Evolutionary conservation across 2,329 filamentous ascomycete genomes (phyloP).

Genomic region (Chaetomium globosum): DNA sequence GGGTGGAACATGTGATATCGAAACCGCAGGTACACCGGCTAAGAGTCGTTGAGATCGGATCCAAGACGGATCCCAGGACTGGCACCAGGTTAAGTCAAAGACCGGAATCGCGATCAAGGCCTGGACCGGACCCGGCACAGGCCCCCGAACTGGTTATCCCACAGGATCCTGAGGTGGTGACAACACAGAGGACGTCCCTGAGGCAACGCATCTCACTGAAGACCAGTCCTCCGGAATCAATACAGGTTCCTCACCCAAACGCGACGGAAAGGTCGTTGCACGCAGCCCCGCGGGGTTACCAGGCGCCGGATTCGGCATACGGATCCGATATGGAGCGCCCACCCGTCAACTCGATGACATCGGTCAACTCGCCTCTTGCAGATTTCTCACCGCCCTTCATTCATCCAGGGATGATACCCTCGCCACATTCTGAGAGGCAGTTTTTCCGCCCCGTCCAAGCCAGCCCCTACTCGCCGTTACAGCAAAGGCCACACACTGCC

Average conservation of each 20-base stretch:
- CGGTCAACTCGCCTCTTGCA: slow-evolving; percentile 38
- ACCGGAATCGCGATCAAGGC: slow-evolving; percentile 3
- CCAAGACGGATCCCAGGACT: slow-evolving; percentile 24
- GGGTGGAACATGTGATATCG: slow-evolving; percentile 25
- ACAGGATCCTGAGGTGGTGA: slow-evolving; percentile 21
- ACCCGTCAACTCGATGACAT: slow-evolving; percentile 44
- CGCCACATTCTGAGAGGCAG: slow-evolving; percentile 57
- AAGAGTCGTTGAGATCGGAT: slow-evolving; percentile 33
- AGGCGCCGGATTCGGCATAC: slow-evolving; percentile 52
- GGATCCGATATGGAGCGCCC: slow-evolving; percentile 52
- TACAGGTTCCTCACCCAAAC: slow-evolving; percentile 55
- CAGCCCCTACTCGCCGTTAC: slow-evolving; percentile 64
- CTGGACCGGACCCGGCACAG: slow-evolving; percentile 24
- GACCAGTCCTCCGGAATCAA: slow-evolving; percentile 55
- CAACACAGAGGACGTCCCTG: slow-evolving; percentile 50
- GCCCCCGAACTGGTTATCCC: slow-evolving; percentile 27
- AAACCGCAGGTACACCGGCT: slow-evolving; percentile 30
- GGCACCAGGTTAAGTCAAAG: slow-evolving; percentile 11
- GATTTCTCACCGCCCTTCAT: slow-evolving; percentile 46
- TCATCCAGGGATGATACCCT: slow-evolving; percentile 47
- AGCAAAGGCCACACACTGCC: slow-evolving; percentile 61
- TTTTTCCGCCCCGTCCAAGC: slow-evolving; percentile 65
- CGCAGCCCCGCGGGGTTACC: slow-evolving; percentile 39
- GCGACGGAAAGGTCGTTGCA: slow-evolving; percentile 42
- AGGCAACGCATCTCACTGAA: slow-evolving; percentile 59